Percentiles rank a stretch among this genome's conserved stretches.
phyloP scores from a whole-genome alignment of 2,329 filamentous ascomycete genomes.

The Myriangium duriaei region DNA sequence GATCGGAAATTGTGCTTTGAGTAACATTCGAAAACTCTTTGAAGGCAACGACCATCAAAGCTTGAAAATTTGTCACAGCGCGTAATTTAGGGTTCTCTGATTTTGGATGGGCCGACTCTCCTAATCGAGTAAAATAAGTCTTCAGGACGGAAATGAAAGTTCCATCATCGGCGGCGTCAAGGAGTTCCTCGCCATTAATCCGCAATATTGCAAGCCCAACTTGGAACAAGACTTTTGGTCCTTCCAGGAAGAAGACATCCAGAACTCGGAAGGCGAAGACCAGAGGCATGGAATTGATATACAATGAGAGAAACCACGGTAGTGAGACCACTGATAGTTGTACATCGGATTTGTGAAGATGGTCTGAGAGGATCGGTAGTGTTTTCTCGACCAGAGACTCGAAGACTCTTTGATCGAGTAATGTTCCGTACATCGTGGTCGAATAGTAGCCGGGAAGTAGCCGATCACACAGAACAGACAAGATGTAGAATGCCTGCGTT shows the following conservation, averaged over 20 bases:
- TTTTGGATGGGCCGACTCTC: constrained; percentile 90
- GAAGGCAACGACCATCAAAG: constrained; percentile 97
- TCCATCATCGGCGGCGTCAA: constrained; percentile 88
- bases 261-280: constrained; percentile 94
- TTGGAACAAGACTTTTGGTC: constrained; percentile 93
- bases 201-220: constrained; percentile 91
- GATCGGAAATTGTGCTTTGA: constrained; percentile 78
- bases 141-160: constrained; percentile 95
- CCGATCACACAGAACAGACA: constrained; percentile 84
- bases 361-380: constrained; percentile 97
- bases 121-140: constrained; percentile 80
- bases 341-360: constrained; percentile 91
- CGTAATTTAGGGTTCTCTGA: constrained; percentile 91
- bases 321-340: constrained; percentile 94
- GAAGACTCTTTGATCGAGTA: constrained; percentile 93
- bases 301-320: constrained; percentile 94
- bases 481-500: constrained; percentile 83
- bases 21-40: constrained; percentile 96
- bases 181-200: constrained; percentile 89
- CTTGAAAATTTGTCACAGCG: constrained; percentile 90
- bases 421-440: constrained; percentile 95
- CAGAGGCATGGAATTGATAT: constrained; percentile 98
- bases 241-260: constrained; percentile 96
- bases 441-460: constrained; percentile 95
- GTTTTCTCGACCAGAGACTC: constrained; percentile 97